Conservation (phyloP, 176 grass and related monocot genomes). For the Oryza nivara region DNA sequence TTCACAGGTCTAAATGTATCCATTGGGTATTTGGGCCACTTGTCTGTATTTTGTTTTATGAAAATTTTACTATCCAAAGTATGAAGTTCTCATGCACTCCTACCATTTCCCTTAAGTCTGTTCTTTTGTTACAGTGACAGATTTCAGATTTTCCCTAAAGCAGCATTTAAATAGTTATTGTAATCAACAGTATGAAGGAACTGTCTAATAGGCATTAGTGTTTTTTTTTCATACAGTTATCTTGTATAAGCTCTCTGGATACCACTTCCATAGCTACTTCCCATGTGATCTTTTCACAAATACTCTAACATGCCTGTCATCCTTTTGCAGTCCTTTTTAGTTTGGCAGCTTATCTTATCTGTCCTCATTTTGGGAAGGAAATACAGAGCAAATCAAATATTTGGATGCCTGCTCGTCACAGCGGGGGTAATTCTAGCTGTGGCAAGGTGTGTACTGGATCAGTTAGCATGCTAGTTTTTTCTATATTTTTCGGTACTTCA, state of each 20-base stretch:
- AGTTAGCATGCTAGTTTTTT: conserved; percentile 17
- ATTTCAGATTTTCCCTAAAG: background rate
- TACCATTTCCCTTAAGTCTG: background rate
- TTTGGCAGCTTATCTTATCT: conserved; percentile 93
- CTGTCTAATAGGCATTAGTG: background rate
- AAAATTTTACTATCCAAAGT: background rate
- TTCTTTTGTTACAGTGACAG: conserved; percentile 16
- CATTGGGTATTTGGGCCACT: background rate
- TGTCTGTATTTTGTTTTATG: conserved; percentile 13
- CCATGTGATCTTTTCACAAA: background rate
- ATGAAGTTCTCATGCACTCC: background rate
- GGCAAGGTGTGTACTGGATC: conserved; percentile 57
- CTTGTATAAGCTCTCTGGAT: background rate
- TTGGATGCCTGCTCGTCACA: conserved; percentile 88
- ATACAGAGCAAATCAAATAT: conserved; percentile 74
- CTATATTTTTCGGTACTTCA: conserved; percentile 6
- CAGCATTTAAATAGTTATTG: background rate
- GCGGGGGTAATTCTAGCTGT: conserved; percentile 80
- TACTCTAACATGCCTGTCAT: conserved; percentile 25
- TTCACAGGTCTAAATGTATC: conserved; percentile 7
- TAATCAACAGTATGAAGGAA: background rate
- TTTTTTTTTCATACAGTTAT: background rate
- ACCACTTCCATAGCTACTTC: background rate
- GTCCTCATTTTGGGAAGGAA: conserved; percentile 76
- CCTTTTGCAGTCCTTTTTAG: conserved; percentile 84